These are phyloP conservation scores for Saccharum officinarum DNA, from an alignment of 176 grass and related monocot genomes.

Conservation along the genomic window DNA sequence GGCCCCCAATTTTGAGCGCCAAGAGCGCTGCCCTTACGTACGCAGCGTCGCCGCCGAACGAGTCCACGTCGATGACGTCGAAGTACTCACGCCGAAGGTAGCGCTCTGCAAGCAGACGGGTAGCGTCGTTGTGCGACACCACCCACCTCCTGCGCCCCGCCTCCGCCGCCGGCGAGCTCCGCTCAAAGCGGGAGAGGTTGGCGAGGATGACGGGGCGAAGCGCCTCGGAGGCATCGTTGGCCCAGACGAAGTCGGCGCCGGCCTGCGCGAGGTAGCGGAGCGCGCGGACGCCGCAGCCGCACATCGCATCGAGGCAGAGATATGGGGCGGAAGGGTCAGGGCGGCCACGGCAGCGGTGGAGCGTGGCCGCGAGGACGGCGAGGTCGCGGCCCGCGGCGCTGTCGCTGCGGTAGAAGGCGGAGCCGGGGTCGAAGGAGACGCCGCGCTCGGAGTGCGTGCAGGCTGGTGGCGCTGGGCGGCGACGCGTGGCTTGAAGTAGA, in stretches of 20 bases:
- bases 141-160: slow-evolving; percentile 57
- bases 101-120: slow-evolving; percentile 64
- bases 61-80: slow-evolving; percentile 90
- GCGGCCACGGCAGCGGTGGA: slow-evolving; percentile 41
- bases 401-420: slow-evolving; percentile 83
- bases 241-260: slow-evolving; percentile 89
- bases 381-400: slow-evolving; percentile 79
- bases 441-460: slow-evolving; percentile 67
- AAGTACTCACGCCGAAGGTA: slow-evolving; percentile 86
- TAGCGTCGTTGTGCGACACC: slow-evolving; percentile 80
- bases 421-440: slow-evolving; percentile 67
- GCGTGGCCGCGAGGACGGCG: slow-evolving; percentile 61
- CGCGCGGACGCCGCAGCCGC: slow-evolving; percentile 73
- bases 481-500: slow-evolving; percentile 12
- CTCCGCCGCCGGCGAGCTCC: not conserved
- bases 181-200: slow-evolving; percentile 55
- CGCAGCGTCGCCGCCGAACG: slow-evolving; percentile 74
- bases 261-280: slow-evolving; percentile 78
- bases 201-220: slow-evolving; percentile 59
- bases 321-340: slow-evolving; percentile 27
- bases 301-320: slow-evolving; percentile 88
- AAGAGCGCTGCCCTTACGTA: slow-evolving; percentile 65
- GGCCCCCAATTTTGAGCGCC: slow-evolving; percentile 72
- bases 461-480: slow-evolving; percentile 1
- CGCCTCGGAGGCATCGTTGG: slow-evolving; percentile 94